Base-by-base conservation (phyloP, 257 asterid genomes). In the Nicotiana sylvestris region DNA sequence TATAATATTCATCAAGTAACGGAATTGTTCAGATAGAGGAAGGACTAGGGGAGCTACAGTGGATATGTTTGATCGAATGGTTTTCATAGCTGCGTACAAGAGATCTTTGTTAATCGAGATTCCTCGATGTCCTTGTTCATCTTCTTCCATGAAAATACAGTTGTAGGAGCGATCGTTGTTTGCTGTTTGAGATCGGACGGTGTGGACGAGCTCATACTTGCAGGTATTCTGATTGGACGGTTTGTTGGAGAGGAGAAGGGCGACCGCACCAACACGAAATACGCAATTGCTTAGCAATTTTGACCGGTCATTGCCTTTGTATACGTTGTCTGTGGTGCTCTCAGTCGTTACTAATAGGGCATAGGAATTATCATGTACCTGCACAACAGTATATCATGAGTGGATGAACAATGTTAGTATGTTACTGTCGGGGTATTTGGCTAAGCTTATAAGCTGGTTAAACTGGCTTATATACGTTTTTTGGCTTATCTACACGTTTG, bases 331-430 rank as follows among this genome's bases (percentile, higher is more conserved):
- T 1, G 90, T 85, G 64, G 82, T 67, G 46, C 86, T 72, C 53
- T 90, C 92, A 72, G 78, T 53, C 56, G 90, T 90, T 89, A 86
- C 86, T 12, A 90, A 82, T 60, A 90, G 87, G 5, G 92, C 92
- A 29, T 85, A 87, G 0, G 92, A 86, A 62, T 87, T 90, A 0
- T 85, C 88, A 46, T 87, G 89, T 70, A 81, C 90, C 93, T 90
- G 78, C 78, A 25, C 13, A 32, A 53, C 39, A 49, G 9, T 12
- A 66, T 61, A n/a, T 4, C 18, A 53, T 61, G 66, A 61, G 27
- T 60, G n/a, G 66, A 60, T 60, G 3, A 53, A 53, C 51, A 9
- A 43, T 43, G 51, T 2, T 43, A 43, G 12, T 43, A 43, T 9
- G 51, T 43, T 43, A 29, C 30, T 29, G 30, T 21, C 21, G 21